Evolutionary conservation across 2,329 filamentous ascomycete species (phyloP).

Genomic region (Scopulariopsis brevicaulis): DNA sequence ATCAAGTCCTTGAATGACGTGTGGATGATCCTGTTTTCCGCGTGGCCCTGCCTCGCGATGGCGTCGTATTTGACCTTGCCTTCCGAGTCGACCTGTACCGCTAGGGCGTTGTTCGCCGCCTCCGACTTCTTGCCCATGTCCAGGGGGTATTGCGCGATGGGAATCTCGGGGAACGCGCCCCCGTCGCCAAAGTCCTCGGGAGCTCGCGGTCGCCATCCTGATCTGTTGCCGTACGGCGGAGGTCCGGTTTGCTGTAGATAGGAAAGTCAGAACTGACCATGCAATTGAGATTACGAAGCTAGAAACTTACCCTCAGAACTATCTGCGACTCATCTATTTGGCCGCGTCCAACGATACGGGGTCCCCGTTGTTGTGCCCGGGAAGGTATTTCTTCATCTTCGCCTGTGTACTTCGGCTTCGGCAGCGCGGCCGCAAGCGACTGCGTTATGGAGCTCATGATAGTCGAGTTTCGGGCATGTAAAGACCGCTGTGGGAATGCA

Average conservation of each 20-base stretch:
- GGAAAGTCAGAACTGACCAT: slow-evolving; percentile 3
- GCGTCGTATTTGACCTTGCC: slow-evolving; percentile 96
- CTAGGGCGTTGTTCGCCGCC: slow-evolving; percentile 67
- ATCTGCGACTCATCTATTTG: slow-evolving; percentile 80
- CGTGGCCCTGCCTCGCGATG: slow-evolving; percentile 82
- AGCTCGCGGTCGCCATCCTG: slow-evolving; percentile 80
- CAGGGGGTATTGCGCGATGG: slow-evolving; percentile 87
- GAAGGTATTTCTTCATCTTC: slow-evolving; percentile 73
- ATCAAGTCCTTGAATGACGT: slow-evolving; percentile 96
- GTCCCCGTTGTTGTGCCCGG: slow-evolving; percentile 64
- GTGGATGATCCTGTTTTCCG: slow-evolving; percentile 75
- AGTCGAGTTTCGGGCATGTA: background rate
- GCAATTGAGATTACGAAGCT: background rate
- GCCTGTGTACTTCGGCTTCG: slow-evolving; percentile 82
- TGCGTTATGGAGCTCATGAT: slow-evolving; percentile 40
- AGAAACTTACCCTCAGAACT: slow-evolving; percentile 53
- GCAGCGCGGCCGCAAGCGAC: slow-evolving; percentile 68
- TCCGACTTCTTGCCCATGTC: slow-evolving; percentile 81
- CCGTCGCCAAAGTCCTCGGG: slow-evolving; percentile 94
- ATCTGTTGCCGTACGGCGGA: slow-evolving; percentile 76
- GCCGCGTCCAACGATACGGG: slow-evolving; percentile 68
- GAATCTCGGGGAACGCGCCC: slow-evolving; percentile 88
- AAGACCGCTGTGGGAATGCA: background rate
- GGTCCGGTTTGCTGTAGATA: slow-evolving; percentile 58
- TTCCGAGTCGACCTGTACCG: slow-evolving; percentile 82